Conservation (phyloP, 2,329 filamentous ascomycete genomes). For the Fusarium chaquense region DNA sequence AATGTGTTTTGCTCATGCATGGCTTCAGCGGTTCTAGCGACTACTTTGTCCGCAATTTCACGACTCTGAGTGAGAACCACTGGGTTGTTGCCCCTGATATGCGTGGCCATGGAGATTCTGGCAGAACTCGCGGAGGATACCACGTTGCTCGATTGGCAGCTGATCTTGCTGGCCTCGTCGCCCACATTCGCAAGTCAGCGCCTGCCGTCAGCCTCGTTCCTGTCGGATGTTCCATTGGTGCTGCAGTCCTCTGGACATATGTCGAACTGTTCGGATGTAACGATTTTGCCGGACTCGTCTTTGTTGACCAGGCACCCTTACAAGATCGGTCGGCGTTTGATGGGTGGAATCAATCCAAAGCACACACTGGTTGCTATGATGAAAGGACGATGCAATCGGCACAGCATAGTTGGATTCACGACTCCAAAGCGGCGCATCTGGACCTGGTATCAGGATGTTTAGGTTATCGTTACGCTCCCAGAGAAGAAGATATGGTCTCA, state of each 20-base stretch:
- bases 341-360: slow-evolving; percentile 40
- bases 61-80: slow-evolving; percentile 31
- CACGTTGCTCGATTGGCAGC: slow-evolving; percentile 46
- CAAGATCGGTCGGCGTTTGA: slow-evolving; percentile 46
- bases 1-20: slow-evolving; percentile 47
- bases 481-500: slow-evolving; percentile 36
- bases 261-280: slow-evolving; percentile 43
- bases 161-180: slow-evolving; percentile 40
- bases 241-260: slow-evolving; percentile 48
- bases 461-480: slow-evolving; percentile 44
- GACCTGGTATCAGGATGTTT: slow-evolving; percentile 45
- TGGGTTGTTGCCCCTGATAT: slow-evolving; percentile 48
- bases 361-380: slow-evolving; percentile 45
- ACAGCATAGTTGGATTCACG: slow-evolving; percentile 43
- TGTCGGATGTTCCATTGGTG: slow-evolving; percentile 47
- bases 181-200: slow-evolving; percentile 38
- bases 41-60: slow-evolving; percentile 44
- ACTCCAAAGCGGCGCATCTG: slow-evolving; percentile 40
- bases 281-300: slow-evolving; percentile 47
- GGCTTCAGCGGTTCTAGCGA: slow-evolving; percentile 49
- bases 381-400: slow-evolving; percentile 44
- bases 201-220: slow-evolving; percentile 37
- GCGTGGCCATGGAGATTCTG: slow-evolving; percentile 46
- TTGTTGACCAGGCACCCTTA: slow-evolving; percentile 47
- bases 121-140: slow-evolving; percentile 42